Evolutionary conservation across 768 basidiomycete species (phyloP).

Genomic region (Suillus placidus): DNA sequence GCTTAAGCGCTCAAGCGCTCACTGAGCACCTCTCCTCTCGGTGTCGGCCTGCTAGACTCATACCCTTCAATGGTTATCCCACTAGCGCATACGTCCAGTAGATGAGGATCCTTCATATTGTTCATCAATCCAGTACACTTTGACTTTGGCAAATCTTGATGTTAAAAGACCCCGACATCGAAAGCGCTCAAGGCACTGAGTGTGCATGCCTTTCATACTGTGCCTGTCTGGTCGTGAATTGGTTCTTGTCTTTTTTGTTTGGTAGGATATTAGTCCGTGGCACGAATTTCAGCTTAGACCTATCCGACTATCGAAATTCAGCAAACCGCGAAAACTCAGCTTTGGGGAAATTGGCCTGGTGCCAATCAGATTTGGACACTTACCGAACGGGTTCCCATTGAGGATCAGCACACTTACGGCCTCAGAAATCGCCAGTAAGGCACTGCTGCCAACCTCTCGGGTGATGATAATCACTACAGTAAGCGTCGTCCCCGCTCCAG

Average conservation of each 20-base stretch:
- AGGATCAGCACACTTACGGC: conserved; percentile 42
- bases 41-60: too few relatives aligned
- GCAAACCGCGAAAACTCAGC: conserved; percentile 42
- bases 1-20: too few relatives aligned
- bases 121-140: too few relatives aligned
- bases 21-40: too few relatives aligned
- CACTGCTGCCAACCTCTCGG: conserved; percentile 59
- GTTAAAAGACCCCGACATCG: conserved; percentile 42
- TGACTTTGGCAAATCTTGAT: too few relatives aligned
- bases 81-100: too few relatives aligned
- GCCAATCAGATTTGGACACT: not conserved
- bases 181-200: conserved; percentile 44
- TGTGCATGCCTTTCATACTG: conserved; percentile 25
- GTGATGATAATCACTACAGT: conserved; percentile 50
- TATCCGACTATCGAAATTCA: conserved; percentile 48
- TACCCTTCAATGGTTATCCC: too few relatives aligned
- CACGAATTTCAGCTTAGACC: conserved; percentile 49
- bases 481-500: conserved; percentile 17
- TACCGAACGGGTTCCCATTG: conserved; percentile 19
- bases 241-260: not conserved
- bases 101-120: too few relatives aligned
- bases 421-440: conserved; percentile 54
- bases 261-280: conserved; percentile 48
- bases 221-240: too few relatives aligned
- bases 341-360: conserved; percentile 38